A percentile compares a stretch with the other conserved stretches of the same genome.
Conservation (phyloP, 805 yeast genomes). For the Lipomyces chichibuensis region DNA sequence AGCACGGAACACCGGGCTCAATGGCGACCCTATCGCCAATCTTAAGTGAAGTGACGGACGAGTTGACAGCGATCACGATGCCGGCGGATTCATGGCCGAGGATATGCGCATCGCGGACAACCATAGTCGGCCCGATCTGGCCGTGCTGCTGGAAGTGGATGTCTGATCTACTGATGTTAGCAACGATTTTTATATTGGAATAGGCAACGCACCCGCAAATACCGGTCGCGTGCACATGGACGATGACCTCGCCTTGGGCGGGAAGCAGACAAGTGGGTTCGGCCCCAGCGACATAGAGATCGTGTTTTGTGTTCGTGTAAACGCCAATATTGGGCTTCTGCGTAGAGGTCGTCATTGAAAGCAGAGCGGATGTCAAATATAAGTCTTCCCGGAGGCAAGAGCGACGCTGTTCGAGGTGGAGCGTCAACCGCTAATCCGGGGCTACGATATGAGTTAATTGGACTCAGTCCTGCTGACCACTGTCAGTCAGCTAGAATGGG, state of each 20-base stretch:
- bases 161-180: slow-evolving; percentile 49
- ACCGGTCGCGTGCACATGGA: slow-evolving; percentile 67
- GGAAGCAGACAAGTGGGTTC: slow-evolving; percentile 38
- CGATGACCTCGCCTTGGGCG: slow-evolving; percentile 52
- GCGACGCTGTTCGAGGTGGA: too few relatives aligned
- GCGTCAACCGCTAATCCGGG: too few relatives aligned
- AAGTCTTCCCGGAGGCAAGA: too few relatives aligned
- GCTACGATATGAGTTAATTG: too few relatives aligned
- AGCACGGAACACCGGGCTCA: slow-evolving; percentile 60
- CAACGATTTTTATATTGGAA: neutral
- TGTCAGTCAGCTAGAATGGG: too few relatives aligned
- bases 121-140: slow-evolving; percentile 56
- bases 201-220: slow-evolving; percentile 57
- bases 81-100: slow-evolving; percentile 65
- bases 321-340: slow-evolving; percentile 30
- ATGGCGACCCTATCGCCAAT: slow-evolving; percentile 52
- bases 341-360: slow-evolving; percentile 14
- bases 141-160: slow-evolving; percentile 71
- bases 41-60: slow-evolving; percentile 51
- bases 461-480: too few relatives aligned
- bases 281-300: slow-evolving; percentile 26
- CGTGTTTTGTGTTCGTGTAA: slow-evolving; percentile 33
- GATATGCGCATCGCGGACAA: slow-evolving; percentile 63
- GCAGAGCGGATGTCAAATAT: neutral
- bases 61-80: slow-evolving; percentile 54